Conservation (phyloP, 345 rosid species). For the Trapa incisa region DNA sequence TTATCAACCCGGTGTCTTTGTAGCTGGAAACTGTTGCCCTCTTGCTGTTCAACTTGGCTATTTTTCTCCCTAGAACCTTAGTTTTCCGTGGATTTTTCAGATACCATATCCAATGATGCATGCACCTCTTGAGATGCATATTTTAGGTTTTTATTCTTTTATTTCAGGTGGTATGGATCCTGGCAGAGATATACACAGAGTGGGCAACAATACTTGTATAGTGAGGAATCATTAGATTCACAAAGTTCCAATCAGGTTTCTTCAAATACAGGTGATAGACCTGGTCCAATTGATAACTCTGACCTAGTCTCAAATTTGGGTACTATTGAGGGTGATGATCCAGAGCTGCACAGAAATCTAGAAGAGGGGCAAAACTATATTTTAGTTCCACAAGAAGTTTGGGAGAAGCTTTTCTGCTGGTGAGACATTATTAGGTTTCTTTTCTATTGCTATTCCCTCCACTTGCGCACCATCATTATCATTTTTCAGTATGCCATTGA, state of each 20-base stretch:
- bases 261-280: slow-evolving; percentile 29
- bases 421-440: slow-evolving; percentile 7
- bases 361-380: slow-evolving; percentile 57
- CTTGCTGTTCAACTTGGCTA: background rate
- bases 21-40: background rate
- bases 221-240: slow-evolving; percentile 19
- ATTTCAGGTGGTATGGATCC: slow-evolving; percentile 54
- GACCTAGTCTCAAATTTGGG: slow-evolving; percentile 40
- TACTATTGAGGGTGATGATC: slow-evolving; percentile 25
- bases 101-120: background rate
- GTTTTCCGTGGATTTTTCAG: background rate
- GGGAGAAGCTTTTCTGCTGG: slow-evolving; percentile 79
- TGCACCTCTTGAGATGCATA: background rate
- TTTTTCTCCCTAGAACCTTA: background rate
- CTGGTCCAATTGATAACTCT: slow-evolving; percentile 70
- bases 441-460: background rate
- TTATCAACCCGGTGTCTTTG: background rate
- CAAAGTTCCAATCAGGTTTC: slow-evolving; percentile 18
- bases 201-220: slow-evolving; percentile 14
- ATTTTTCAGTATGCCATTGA: no score
- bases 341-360: slow-evolving; percentile 35
- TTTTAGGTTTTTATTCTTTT: slow-evolving; percentile 1
- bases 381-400: slow-evolving; percentile 58
- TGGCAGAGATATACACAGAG: slow-evolving; percentile 56
- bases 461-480: background rate